phyloP scores from a whole-genome alignment of 768 basidiomycete species.

The Pholiota conissans region DNA sequence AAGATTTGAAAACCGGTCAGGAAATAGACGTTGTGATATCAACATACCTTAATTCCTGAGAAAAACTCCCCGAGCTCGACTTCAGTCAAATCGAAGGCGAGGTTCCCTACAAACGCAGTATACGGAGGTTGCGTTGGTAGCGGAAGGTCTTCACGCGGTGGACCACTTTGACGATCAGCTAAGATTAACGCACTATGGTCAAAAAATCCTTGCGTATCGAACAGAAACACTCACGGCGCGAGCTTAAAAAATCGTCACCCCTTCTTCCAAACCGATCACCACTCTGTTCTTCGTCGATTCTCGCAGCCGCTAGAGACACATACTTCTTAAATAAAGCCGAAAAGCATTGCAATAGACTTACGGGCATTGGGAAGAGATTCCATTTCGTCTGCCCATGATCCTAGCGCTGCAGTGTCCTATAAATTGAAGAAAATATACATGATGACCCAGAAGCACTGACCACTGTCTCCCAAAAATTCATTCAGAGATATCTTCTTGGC shows the following conservation, averaged over 20 bases:
- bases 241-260: conserved; percentile 59
- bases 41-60: conserved; percentile 54
- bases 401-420: conserved; percentile 63
- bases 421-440: too few relatives aligned
- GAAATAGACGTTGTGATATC: neutral
- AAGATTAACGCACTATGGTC: conserved; percentile 26
- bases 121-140: conserved; percentile 93
- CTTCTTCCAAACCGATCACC: conserved; percentile 54
- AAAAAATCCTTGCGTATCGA: conserved; percentile 7
- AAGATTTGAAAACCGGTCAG: neutral
- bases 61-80: conserved; percentile 83
- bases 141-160: conserved; percentile 89
- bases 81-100: conserved; percentile 91
- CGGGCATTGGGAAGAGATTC: conserved; percentile 90
- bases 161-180: conserved; percentile 48
- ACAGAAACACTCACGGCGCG: conserved; percentile 49
- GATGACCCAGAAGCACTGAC: conserved; percentile 49
- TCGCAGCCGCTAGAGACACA: conserved; percentile 56
- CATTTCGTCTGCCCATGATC: conserved; percentile 99
- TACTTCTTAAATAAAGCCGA: conserved; percentile 7
- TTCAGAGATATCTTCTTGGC: conserved; percentile 90
- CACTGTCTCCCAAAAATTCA: conserved; percentile 85
- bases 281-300: conserved; percentile 61
- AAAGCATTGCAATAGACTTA: conserved; percentile 44
- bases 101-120: conserved; percentile 96